Evolutionary conservation across 768 basidiomycete genomes (phyloP).

Genomic region (Phlebiopsis gigantea): DNA sequence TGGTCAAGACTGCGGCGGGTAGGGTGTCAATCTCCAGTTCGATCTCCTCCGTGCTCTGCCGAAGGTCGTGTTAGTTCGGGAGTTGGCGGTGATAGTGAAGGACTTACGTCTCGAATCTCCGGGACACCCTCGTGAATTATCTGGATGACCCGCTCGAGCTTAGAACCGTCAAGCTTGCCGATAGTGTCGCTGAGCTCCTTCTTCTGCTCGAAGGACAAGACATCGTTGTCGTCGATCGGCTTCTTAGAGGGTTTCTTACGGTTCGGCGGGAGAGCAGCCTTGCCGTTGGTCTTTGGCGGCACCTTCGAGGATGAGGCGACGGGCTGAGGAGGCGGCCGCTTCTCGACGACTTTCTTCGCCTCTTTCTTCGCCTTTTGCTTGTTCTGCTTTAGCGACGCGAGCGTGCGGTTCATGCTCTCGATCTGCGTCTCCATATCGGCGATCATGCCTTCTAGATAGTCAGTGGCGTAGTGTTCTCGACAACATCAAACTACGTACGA

Average conservation of each 20-base stretch:
- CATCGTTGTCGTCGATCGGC: slow-evolving; percentile 65
- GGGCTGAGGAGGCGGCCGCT: slow-evolving; percentile 33
- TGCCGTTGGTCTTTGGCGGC: slow-evolving; percentile 30
- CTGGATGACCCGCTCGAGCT: slow-evolving; percentile 86
- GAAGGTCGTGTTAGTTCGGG: background rate
- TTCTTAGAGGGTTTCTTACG: slow-evolving; percentile 61
- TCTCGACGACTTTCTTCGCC: slow-evolving; percentile 59
- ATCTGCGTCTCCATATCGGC: slow-evolving; percentile 78
- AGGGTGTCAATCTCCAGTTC: slow-evolving; percentile 96
- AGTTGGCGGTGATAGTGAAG: slow-evolving; percentile 10
- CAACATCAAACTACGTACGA: slow-evolving; percentile 41
- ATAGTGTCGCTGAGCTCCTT: slow-evolving; percentile 97
- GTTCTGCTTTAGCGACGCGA: slow-evolving; percentile 59
- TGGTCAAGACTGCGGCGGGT: slow-evolving; percentile 80
- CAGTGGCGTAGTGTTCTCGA: slow-evolving; percentile 15
- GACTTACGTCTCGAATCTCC: slow-evolving; percentile 85
- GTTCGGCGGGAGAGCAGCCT: slow-evolving; percentile 34
- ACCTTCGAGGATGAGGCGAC: slow-evolving; percentile 64
- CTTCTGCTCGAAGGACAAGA: slow-evolving; percentile 94
- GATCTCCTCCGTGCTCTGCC: slow-evolving; percentile 92
- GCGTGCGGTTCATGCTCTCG: slow-evolving; percentile 65
- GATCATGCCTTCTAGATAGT: slow-evolving; percentile 53
- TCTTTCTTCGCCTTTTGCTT: slow-evolving; percentile 56
- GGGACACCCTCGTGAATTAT: slow-evolving; percentile 95
- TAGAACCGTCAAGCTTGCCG: slow-evolving; percentile 71